These are phyloP conservation scores for Salix exigua DNA, from an alignment of 345 rosid species.

Conservation along the genomic window DNA sequence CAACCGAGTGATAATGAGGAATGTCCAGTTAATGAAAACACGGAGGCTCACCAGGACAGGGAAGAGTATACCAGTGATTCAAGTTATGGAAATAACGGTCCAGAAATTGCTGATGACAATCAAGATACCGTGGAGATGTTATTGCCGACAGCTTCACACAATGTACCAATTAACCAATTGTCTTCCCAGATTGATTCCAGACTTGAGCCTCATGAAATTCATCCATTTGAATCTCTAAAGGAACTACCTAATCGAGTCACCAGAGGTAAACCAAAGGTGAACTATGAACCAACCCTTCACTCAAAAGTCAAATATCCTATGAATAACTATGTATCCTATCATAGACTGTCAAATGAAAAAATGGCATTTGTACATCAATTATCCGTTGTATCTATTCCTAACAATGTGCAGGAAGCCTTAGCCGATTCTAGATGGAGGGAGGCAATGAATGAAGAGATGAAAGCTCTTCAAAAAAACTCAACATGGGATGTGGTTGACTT, in stretches of 20 bases:
- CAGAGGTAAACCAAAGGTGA: not conserved
- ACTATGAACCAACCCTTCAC: not conserved
- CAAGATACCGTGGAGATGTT: accelerated
- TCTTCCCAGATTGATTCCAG: not conserved
- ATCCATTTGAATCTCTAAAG: not conserved
- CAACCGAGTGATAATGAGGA: too few relatives aligned
- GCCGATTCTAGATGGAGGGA: too few relatives aligned
- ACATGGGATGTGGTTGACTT: not conserved
- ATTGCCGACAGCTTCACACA: not conserved
- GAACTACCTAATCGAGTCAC: not conserved
- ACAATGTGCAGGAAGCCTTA: not conserved
- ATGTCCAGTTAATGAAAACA: not conserved
- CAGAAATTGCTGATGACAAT: too few relatives aligned
- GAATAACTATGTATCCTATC: not conserved
- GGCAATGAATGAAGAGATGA: not conserved
- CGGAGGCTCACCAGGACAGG: accelerated
- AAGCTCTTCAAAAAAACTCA: not conserved
- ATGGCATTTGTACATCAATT: not conserved
- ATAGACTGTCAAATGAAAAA: not conserved
- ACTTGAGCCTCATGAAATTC: not conserved
- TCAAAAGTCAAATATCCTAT: not conserved
- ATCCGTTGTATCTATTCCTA: not conserved
- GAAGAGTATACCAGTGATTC: not conserved
- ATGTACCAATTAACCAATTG: not conserved
- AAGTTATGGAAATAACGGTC: not conserved